Conservation (phyloP, 805 yeast species). For the Tetrapisispora nanseiensis region DNA sequence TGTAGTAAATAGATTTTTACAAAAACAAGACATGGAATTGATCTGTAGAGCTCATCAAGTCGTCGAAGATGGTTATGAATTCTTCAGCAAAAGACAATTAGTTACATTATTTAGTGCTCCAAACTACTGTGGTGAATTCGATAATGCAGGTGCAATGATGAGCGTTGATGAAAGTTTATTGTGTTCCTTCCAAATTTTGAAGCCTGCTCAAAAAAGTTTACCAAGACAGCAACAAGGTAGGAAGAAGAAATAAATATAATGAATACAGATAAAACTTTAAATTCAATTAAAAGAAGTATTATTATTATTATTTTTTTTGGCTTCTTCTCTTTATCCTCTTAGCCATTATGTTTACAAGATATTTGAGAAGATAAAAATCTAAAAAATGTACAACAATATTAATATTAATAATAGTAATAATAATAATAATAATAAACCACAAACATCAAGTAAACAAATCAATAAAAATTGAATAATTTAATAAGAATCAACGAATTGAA, state of each 20-base stretch:
- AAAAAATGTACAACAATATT: not conserved
- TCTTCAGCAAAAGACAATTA: constrained; percentile 89
- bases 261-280: no score
- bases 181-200: constrained; percentile 92
- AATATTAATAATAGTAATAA: not conserved
- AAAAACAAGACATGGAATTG: constrained; percentile 95
- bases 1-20: constrained; percentile 90
- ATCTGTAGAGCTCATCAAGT: constrained; percentile 99
- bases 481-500: not conserved
- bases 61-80: constrained; percentile 98
- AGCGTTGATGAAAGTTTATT: constrained; percentile 91
- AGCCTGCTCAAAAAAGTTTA: constrained; percentile 83
- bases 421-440: no score
- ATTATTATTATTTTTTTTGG: no score
- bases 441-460: not conserved
- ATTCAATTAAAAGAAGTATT: no score
- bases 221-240: constrained; percentile 31
- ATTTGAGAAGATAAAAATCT: no score
- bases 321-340: no score
- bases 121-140: constrained; percentile 97
- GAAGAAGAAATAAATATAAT: constrained; percentile 16
- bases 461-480: not conserved
- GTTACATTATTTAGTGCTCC: constrained; percentile 96
- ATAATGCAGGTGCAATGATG: constrained; percentile 99
- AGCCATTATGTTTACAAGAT: no score